phyloP scores from a whole-genome alignment of 306 rosid genomes.

The Senna siamea region DNA sequence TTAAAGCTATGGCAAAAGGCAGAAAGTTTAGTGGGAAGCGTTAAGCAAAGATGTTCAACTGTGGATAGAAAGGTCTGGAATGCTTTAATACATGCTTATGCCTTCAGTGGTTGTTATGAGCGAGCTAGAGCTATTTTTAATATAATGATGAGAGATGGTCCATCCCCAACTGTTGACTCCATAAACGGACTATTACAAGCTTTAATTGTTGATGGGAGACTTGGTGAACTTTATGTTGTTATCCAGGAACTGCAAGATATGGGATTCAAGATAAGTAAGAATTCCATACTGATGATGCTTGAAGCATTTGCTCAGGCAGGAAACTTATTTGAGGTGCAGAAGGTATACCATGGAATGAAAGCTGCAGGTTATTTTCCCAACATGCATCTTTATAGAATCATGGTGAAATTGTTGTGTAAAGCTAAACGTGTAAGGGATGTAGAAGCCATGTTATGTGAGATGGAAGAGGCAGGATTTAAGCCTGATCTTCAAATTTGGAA shows the following conservation, averaged over 20 bases:
- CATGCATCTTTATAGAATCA: constrained; percentile 80
- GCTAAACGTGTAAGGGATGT: constrained; percentile 77
- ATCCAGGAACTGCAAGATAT: constrained; percentile 94
- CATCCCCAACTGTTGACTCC: constrained; percentile 82
- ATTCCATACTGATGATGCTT: constrained; percentile 84
- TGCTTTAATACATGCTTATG: constrained; percentile 87
- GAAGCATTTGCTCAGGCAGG: constrained; percentile 87
- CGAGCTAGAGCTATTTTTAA: constrained; percentile 93
- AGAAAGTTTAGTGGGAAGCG: constrained; percentile 84
- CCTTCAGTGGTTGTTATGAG: constrained; percentile 83
- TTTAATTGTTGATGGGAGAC: constrained; percentile 74
- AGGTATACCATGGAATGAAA: constrained; percentile 92
- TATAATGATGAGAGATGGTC: constrained; percentile 94
- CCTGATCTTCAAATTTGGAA: constrained; percentile 85
- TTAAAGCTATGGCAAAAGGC: constrained; percentile 87
- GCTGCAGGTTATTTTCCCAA: constrained; percentile 94
- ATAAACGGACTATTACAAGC: constrained; percentile 84
- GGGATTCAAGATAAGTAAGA: constrained; percentile 86
- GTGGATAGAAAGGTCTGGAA: constrained; percentile 90
- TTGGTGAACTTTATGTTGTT: constrained; percentile 83
- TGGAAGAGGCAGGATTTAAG: constrained; percentile 85
- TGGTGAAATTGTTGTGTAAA: constrained; percentile 74
- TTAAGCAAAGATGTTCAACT: constrained; percentile 55
- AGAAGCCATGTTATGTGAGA: constrained; percentile 78
- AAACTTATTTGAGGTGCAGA: constrained; percentile 85